A percentile compares a stretch with the other conserved stretches of the same genome.
Conservation (phyloP, 1,284 basidiomycete species). For the Tilletia horrida region DNA sequence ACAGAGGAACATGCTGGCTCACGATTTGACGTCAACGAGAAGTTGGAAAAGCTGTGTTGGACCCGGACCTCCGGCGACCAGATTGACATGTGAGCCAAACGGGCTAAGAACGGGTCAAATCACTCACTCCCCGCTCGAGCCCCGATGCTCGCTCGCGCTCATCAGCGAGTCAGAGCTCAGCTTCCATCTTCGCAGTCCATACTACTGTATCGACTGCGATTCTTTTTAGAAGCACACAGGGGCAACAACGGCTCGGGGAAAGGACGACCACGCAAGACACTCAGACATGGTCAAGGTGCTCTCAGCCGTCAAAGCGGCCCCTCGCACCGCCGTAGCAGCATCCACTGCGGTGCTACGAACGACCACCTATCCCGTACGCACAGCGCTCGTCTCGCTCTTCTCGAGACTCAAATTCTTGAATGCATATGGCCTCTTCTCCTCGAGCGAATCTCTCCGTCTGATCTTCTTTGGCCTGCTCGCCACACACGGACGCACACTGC, state of each 20-base stretch:
- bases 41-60: too few species aligned
- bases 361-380: background rate
- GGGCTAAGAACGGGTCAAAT: background rate
- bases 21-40: too few species aligned
- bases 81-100: background rate
- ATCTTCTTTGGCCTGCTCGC: slow-evolving; percentile 10
- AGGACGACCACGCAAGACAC: background rate
- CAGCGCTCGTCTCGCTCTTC: background rate
- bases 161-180: background rate
- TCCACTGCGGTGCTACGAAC: background rate
- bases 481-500: slow-evolving; percentile 1
- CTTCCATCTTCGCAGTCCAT: too few species aligned
- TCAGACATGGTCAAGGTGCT: background rate
- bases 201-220: too few species aligned
- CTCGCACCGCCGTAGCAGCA: background rate
- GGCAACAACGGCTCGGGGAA: background rate
- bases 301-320: background rate
- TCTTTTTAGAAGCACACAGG: background rate
- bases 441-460: slow-evolving; percentile 8
- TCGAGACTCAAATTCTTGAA: slow-evolving; percentile 3
- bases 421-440: background rate
- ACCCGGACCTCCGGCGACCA: background rate
- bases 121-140: background rate
- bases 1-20: too few species aligned
- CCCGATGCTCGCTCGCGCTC: background rate